Conservation (phyloP, 2,329 filamentous ascomycete genomes). For the Emericellopsis atlantica region DNA sequence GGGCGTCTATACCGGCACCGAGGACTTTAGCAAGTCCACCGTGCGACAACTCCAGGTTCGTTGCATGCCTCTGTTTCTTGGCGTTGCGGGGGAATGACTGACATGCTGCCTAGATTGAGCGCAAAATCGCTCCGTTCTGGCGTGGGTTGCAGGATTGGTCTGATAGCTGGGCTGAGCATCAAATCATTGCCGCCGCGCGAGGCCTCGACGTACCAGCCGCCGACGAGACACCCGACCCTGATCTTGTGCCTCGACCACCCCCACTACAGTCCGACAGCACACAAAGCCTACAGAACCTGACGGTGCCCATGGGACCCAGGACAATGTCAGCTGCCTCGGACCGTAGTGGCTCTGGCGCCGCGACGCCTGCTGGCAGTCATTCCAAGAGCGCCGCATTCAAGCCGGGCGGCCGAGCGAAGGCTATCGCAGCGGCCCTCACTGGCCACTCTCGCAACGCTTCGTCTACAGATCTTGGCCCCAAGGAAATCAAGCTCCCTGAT, state of each 20-base stretch:
- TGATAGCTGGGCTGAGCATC: constrained; percentile 83
- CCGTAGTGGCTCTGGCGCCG: constrained; percentile 44
- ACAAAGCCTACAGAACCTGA: constrained; percentile 57
- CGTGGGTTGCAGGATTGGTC: constrained; percentile 82
- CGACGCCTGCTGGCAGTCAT: constrained; percentile 39
- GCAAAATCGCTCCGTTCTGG: constrained; percentile 90
- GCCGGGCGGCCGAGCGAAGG: constrained; percentile 63
- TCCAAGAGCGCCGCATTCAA: constrained; percentile 52
- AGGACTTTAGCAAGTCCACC: constrained; percentile 83
- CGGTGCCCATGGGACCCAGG: constrained; percentile 64
- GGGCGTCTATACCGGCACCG: constrained; percentile 80
- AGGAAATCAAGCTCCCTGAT: constrained; percentile 66
- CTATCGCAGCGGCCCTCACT: constrained; percentile 68
- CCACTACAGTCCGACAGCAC: constrained; percentile 33
- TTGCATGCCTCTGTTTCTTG: constrained; percentile 1
- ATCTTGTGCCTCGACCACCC: constrained; percentile 34
- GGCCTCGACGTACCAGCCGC: constrained; percentile 74
- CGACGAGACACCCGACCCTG: constrained; percentile 69
- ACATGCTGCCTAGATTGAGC: constrained; percentile 59
- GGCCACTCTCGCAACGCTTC: constrained; percentile 62
- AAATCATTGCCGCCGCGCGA: constrained; percentile 82
- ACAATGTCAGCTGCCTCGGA: constrained; percentile 75
- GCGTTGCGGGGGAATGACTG: not conserved
- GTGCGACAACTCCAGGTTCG: constrained; percentile 84
- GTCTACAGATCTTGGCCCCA: constrained; percentile 57